Conservation (phyloP, 441 rosid species). For the Pelargonium myrrhifolium region DNA sequence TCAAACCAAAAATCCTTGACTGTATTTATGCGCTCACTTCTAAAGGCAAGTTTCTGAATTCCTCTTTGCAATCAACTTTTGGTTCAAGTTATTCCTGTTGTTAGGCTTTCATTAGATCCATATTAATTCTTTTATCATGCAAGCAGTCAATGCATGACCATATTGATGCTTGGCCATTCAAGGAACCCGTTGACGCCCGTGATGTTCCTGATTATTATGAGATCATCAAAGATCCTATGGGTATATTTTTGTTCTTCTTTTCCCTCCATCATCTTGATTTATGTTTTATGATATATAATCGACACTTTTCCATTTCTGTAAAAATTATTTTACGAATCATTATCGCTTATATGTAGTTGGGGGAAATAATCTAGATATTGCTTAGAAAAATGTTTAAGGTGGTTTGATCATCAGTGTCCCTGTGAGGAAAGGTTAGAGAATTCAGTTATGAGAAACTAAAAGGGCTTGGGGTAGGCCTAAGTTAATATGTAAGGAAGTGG, state of each 20-base stretch:
- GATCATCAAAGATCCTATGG: constrained; percentile 96
- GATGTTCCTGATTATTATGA: constrained; percentile 99
- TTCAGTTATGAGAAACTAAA: too few species aligned
- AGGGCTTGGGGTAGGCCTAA: too few species aligned
- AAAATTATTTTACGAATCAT: too few species aligned
- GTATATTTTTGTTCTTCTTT: constrained; percentile 28
- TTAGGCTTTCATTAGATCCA: constrained; percentile 10
- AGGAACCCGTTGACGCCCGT: constrained; percentile 89
- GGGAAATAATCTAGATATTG: too few species aligned
- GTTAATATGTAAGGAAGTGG: too few species aligned
- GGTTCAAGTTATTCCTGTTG: neutral
- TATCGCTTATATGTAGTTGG: too few species aligned
- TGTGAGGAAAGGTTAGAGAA: too few species aligned
- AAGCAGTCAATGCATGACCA: constrained; percentile 86
- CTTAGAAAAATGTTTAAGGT: too few species aligned
- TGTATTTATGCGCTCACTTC: constrained; percentile 75
- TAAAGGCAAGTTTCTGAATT: constrained; percentile 52
- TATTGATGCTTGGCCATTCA: constrained; percentile 95
- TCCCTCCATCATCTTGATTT: neutral
- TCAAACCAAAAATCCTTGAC: constrained; percentile 74
- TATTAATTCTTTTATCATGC: constrained; percentile 19
- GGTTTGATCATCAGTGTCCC: too few species aligned
- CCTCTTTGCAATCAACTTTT: neutral
- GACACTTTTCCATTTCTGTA: too few species aligned
- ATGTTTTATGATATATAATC: neutral